A percentile compares a stretch with the other conserved stretches of the same genome.
Conservation (phyloP, 2,329 filamentous ascomycete genomes). For the Hymenoscyphus linearis region DNA sequence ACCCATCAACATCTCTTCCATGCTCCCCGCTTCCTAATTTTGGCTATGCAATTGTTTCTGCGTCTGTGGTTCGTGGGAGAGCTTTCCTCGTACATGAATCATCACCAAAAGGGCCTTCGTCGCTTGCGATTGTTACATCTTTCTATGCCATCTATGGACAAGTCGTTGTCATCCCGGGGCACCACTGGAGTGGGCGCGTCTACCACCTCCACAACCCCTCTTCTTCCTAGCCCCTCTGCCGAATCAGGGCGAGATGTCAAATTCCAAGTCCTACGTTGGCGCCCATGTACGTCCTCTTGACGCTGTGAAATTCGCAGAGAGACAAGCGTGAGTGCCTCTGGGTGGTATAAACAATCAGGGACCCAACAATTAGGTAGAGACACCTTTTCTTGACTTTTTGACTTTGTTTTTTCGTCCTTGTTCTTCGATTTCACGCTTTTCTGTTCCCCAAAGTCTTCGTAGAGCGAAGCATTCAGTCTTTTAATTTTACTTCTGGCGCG, state of each 20-base stretch:
- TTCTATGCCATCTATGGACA: background rate
- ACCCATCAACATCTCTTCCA: conserved; percentile 8
- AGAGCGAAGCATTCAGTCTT: conserved; percentile 35
- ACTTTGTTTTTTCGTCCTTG: conserved; percentile 16
- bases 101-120: background rate
- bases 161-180: background rate
- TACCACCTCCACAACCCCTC: conserved; percentile 7
- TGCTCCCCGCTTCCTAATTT: conserved; percentile 4
- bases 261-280: conserved; percentile 21
- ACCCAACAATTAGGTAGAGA: conserved; percentile 15
- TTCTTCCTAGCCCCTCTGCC: conserved; percentile 9
- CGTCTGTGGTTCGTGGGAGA: conserved; percentile 4
- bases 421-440: conserved; percentile 11
- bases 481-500: conserved; percentile 26
- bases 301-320: conserved; percentile 8
- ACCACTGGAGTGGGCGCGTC: conserved; percentile 11
- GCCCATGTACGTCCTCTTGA: conserved; percentile 19
- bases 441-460: conserved; percentile 31
- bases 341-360: conserved; percentile 26
- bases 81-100: background rate
- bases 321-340: background rate
- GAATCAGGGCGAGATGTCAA: conserved; percentile 10
- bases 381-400: conserved; percentile 18
- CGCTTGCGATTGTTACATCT: background rate
- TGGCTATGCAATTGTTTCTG: conserved; percentile 8